These are phyloP conservation scores for Pouteria campechiana DNA, from an alignment of 179 eudicot genomes.

Conservation along the genomic window DNA sequence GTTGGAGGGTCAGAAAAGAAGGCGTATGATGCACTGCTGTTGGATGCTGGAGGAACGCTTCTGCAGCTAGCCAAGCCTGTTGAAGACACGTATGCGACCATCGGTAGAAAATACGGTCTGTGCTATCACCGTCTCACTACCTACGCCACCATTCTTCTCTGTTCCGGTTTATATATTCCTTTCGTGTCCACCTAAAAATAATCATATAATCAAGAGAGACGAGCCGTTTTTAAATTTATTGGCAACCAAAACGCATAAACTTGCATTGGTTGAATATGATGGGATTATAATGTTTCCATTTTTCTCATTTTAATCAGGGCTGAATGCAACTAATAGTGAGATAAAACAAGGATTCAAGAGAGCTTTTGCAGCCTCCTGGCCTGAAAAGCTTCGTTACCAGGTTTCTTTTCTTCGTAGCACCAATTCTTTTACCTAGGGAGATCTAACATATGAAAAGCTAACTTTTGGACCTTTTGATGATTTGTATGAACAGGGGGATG, in stretches of 20 bases:
- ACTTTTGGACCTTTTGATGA: not conserved
- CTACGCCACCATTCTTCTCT: no score
- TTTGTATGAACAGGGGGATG: conserved; percentile 61
- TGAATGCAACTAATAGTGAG: conserved; percentile 50
- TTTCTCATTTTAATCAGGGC: conserved; percentile 29
- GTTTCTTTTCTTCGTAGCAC: conserved; percentile 9
- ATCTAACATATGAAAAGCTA: not conserved
- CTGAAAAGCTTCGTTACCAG: conserved; percentile 94
- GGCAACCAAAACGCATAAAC: no score
- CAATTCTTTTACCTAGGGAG: no score
- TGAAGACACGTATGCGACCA: conserved; percentile 53
- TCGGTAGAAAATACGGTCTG: conserved; percentile 74
- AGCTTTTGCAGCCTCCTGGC: conserved; percentile 93
- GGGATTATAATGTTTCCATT: no score
- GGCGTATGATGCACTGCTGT: conserved; percentile 74
- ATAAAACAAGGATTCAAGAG: conserved; percentile 95
- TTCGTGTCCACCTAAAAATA: no score
- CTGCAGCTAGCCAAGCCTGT: conserved; percentile 86
- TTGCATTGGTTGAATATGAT: no score
- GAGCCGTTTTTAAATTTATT: no score
- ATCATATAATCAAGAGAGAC: no score
- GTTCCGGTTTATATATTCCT: no score
- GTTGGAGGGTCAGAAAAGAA: conserved; percentile 25
- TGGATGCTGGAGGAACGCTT: conserved; percentile 99
- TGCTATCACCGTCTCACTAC: no score